Conservation (phyloP, 164 flowering plant species). For the Annona squamosa region DNA sequence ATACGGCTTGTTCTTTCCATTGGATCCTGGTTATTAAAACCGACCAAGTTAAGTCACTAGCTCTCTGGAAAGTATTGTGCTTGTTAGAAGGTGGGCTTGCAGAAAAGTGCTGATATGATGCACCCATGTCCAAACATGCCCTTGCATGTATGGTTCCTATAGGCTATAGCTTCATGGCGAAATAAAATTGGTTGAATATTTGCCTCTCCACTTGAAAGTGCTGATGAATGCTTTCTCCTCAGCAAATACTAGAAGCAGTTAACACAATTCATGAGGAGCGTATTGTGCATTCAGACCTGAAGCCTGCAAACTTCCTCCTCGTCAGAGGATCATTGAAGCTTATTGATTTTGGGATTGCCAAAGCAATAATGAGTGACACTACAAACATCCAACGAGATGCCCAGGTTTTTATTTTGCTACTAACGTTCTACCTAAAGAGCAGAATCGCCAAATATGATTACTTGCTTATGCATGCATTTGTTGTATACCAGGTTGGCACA, state of each 20-base stretch:
- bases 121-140: too few species aligned
- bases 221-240: slow-evolving; percentile 18
- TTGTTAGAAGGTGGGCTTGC: too few species aligned
- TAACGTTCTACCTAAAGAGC: not conserved
- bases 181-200: not conserved
- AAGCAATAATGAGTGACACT: slow-evolving; percentile 93
- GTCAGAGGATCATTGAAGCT: slow-evolving; percentile 91
- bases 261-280: slow-evolving; percentile 97
- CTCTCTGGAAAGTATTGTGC: too few species aligned
- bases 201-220: not conserved
- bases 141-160: not conserved
- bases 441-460: not conserved
- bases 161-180: not conserved
- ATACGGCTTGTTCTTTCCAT: too few species aligned
- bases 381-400: slow-evolving; percentile 97
- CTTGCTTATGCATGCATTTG: slow-evolving; percentile 1
- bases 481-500: slow-evolving; percentile 72
- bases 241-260: slow-evolving; percentile 97
- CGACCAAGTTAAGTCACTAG: too few species aligned
- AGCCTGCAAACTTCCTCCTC: slow-evolving; percentile 98
- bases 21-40: too few species aligned
- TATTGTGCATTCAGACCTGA: slow-evolving; percentile 94
- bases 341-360: slow-evolving; percentile 98
- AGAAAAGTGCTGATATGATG: too few species aligned
- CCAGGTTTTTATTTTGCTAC: slow-evolving; percentile 46